A percentile compares a stretch with the other conserved stretches of the same genome.
Conservation (phyloP, 768 basidiomycete genomes). For the Amanita rubescens region DNA sequence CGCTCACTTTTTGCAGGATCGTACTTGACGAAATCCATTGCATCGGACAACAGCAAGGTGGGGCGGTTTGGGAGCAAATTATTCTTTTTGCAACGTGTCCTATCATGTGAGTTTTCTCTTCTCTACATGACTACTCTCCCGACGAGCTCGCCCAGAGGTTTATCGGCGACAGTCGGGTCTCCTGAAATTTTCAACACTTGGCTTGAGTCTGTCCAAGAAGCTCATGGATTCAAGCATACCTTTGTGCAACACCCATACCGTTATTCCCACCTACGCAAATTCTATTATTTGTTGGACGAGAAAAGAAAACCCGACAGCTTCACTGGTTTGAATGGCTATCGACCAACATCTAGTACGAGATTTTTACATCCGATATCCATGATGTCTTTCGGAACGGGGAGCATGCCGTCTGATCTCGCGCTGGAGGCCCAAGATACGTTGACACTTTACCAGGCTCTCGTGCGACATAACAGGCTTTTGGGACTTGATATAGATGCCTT, state of each 20-base stretch:
- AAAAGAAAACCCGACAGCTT: constrained; percentile 18
- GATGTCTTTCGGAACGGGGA: constrained; percentile 43
- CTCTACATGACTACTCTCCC: background rate
- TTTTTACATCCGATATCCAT: constrained; percentile 60
- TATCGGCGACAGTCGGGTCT: constrained; percentile 65
- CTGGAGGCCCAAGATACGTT: constrained; percentile 56
- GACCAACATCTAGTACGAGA: constrained; percentile 32
- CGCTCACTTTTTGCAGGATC: constrained; percentile 34
- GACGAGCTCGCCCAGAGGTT: constrained; percentile 35
- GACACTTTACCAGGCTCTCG: constrained; percentile 41
- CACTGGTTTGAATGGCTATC: constrained; percentile 29
- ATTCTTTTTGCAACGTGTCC: constrained; percentile 64
- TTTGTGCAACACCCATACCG: constrained; percentile 61
- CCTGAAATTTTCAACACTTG: constrained; percentile 60
- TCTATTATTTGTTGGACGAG: constrained; percentile 36
- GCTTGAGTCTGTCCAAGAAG: constrained; percentile 53
- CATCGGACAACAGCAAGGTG: constrained; percentile 64
- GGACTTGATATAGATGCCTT: constrained; percentile 23
- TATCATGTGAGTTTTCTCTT: constrained; percentile 45
- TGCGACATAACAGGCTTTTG: constrained; percentile 6
- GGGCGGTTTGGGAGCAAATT: constrained; percentile 71
- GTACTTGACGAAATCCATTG: constrained; percentile 63
- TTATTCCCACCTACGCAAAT: constrained; percentile 70
- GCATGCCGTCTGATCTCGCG: constrained; percentile 54
- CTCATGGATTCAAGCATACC: constrained; percentile 50